phyloP scores from a whole-genome alignment of 2,329 filamentous ascomycete species.

The Colletotrichum musicola region DNA sequence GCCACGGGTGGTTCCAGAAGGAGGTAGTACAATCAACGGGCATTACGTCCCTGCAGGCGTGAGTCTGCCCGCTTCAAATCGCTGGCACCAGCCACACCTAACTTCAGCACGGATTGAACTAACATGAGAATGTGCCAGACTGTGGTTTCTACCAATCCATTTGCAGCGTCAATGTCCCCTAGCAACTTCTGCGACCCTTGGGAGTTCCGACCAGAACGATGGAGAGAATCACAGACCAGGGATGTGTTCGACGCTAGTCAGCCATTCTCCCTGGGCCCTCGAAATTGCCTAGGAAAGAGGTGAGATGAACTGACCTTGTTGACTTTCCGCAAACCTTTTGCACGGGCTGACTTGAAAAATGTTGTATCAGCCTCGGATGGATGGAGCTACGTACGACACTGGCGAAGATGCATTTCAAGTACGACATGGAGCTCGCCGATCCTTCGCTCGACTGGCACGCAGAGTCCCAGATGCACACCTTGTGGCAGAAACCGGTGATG shows the following conservation, averaged over 20 bases:
- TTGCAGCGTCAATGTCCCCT: constrained; percentile 1
- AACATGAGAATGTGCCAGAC: not conserved
- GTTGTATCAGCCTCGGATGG: not conserved
- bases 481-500: constrained; percentile 1
- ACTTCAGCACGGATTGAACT: too few species aligned
- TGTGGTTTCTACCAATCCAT: not conserved
- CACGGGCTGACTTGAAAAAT: not conserved
- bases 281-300: constrained; percentile 5
- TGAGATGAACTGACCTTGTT: not conserved
- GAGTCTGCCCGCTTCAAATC: not conserved
- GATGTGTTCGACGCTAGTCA: constrained; percentile 10
- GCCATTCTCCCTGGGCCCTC: constrained; percentile 10
- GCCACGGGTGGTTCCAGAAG: constrained; percentile 33
- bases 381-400: not conserved
- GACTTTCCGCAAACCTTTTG: not conserved
- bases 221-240: not conserved
- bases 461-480: not conserved
- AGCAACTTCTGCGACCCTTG: not conserved
- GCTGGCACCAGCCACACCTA: too few species aligned
- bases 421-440: not conserved
- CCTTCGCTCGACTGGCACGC: not conserved
- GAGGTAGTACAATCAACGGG: constrained; percentile 20
- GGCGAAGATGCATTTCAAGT: constrained; percentile 9
- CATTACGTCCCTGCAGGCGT: not conserved
- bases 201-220: constrained; percentile 6